A percentile compares a stretch with the other conserved stretches of the same genome.
phyloP scores from a whole-genome alignment of 805 yeast species.

The Ogataea saltuana region DNA sequence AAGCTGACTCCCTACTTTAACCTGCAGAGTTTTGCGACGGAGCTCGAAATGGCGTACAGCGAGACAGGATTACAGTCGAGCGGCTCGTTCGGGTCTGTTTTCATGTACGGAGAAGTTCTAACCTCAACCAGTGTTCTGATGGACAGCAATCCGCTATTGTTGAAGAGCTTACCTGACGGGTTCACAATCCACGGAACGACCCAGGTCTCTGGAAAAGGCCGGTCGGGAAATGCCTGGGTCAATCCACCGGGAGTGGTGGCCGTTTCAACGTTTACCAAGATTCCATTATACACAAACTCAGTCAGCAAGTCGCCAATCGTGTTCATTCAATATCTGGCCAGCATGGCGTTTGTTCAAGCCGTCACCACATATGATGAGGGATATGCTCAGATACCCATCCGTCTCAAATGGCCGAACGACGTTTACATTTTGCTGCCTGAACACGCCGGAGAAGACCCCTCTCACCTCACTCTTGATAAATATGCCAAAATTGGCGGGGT shows the following conservation, averaged over 20 bases:
- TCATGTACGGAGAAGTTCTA: conserved; percentile 83
- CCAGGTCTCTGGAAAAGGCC: conserved; percentile 89
- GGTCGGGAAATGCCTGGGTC: conserved; percentile 95
- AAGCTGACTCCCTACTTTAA: conserved; percentile 74
- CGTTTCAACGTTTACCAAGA: conserved; percentile 64
- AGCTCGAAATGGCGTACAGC: conserved; percentile 39
- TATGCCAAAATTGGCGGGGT: conserved; percentile 83
- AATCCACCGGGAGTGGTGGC: conserved; percentile 93
- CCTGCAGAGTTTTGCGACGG: conserved; percentile 52
- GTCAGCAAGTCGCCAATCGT: conserved; percentile 58
- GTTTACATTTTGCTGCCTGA: conserved; percentile 74
- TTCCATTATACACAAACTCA: conserved; percentile 44
- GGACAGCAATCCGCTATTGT: conserved; percentile 65
- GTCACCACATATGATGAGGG: conserved; percentile 52
- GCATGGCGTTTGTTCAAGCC: conserved; percentile 82
- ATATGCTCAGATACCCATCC: conserved; percentile 73
- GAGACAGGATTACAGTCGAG: conserved; percentile 25
- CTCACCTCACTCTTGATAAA: conserved; percentile 42
- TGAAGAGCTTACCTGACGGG: conserved; percentile 69
- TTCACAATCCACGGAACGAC: conserved; percentile 69
- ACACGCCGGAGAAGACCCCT: conserved; percentile 37
- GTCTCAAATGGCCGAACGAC: conserved; percentile 97
- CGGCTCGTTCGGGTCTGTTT: conserved; percentile 53
- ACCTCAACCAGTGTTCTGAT: conserved; percentile 83
- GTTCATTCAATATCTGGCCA: conserved; percentile 81